Evolutionary conservation across 2,329 filamentous ascomycete genomes (phyloP).

Genomic region (Simplicillium aogashimaense): DNA sequence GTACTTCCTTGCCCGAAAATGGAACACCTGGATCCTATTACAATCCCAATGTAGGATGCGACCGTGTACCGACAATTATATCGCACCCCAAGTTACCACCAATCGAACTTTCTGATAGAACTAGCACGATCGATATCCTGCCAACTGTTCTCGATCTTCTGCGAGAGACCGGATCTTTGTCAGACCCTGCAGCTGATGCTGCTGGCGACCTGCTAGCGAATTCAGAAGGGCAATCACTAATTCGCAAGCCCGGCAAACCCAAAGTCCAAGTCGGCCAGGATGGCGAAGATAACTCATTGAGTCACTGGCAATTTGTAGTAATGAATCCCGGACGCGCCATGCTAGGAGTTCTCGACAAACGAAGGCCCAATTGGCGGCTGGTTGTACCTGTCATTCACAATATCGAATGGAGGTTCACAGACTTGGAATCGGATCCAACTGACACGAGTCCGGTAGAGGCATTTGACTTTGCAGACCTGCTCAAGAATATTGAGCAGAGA

Average conservation of each 20-base stretch:
- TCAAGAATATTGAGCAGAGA: neutral
- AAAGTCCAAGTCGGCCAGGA: constrained; percentile 10
- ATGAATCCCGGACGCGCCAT: constrained; percentile 16
- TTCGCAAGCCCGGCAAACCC: constrained; percentile 15
- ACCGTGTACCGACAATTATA: constrained; percentile 21
- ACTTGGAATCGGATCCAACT: constrained; percentile 1
- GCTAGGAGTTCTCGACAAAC: constrained; percentile 12
- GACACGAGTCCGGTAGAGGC: constrained; percentile 3
- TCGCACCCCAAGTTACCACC: constrained; percentile 21
- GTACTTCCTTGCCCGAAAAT: constrained; percentile 20
- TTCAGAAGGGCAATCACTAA: constrained; percentile 24
- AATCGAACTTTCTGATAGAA: constrained; percentile 17
- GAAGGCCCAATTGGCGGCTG: constrained; percentile 11
- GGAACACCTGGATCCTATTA: constrained; percentile 19
- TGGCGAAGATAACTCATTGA: constrained; percentile 3
- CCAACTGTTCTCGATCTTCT: constrained; percentile 24
- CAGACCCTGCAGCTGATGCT: constrained; percentile 12
- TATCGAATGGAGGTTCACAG: constrained; percentile 5
- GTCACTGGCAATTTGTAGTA: constrained; percentile 16
- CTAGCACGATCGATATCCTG: constrained; percentile 21
- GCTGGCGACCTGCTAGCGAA: constrained; percentile 18
- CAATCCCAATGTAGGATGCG: constrained; percentile 20
- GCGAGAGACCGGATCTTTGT: constrained; percentile 20
- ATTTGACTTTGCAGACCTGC: constrained; percentile 3
- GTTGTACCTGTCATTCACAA: constrained; percentile 14